A percentile compares a stretch with the other conserved stretches of the same genome.
Evolutionary conservation across 345 rosid species (phyloP).

Genomic region (Citrus glauca): DNA sequence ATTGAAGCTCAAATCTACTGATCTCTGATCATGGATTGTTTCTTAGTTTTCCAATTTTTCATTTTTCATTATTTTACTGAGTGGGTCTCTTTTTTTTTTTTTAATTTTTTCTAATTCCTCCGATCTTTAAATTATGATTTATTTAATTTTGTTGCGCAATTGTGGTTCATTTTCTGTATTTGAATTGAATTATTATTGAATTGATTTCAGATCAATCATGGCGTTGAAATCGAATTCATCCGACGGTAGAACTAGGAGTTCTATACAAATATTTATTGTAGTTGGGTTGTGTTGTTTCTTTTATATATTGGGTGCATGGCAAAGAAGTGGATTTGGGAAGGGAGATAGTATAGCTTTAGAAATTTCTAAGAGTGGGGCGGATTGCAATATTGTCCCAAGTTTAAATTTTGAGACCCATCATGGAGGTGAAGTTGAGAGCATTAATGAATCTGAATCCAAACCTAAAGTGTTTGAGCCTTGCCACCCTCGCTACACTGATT

Average conservation of each 20-base stretch:
- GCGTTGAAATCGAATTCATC: constrained; percentile 65
- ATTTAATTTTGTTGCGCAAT: neutral
- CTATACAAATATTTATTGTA: constrained; percentile 77
- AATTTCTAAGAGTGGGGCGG: constrained; percentile 74
- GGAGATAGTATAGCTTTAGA: constrained; percentile 92
- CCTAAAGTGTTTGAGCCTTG: constrained; percentile 67
- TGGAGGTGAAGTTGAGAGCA: constrained; percentile 48
- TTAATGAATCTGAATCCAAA: constrained; percentile 47
- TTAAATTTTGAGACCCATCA: constrained; percentile 92
- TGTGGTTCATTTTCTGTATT: neutral
- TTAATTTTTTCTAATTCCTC: no score
- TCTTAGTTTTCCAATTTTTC: neutral
- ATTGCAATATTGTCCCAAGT: constrained; percentile 69
- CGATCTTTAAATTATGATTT: neutral
- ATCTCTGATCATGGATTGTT: neutral
- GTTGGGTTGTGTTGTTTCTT: constrained; percentile 85
- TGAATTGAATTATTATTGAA: neutral
- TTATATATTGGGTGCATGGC: constrained; percentile 97
- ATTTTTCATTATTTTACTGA: neutral
- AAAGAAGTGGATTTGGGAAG: constrained; percentile 94
- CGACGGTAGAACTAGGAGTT: constrained; percentile 85
- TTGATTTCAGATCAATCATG: constrained; percentile 50
- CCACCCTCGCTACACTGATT: constrained; percentile 58
- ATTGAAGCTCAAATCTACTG: neutral
- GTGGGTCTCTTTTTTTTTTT: neutral